A percentile compares a stretch with the other conserved stretches of the same genome.
Evolutionary conservation across 768 basidiomycete genomes (phyloP).

Genomic region (Tremella yokohamensis): DNA sequence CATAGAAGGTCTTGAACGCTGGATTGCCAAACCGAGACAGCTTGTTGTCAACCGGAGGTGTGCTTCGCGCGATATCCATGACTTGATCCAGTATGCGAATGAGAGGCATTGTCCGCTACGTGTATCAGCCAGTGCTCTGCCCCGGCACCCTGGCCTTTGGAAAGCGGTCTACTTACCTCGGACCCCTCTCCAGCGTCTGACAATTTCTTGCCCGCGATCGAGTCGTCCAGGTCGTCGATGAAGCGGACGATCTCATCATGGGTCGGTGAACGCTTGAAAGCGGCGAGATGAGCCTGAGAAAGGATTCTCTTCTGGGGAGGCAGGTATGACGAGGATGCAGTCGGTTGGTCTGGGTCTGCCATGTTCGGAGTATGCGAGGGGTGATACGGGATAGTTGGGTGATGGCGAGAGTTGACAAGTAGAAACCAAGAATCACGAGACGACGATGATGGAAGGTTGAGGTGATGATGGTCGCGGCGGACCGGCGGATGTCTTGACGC

Average conservation of each 20-base stretch:
- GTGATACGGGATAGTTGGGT: too few relatives aligned
- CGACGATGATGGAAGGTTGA: too few relatives aligned
- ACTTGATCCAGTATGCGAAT: slow-evolving; percentile 65
- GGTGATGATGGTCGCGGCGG: too few relatives aligned
- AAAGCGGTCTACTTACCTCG: slow-evolving; percentile 56
- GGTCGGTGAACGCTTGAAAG: slow-evolving; percentile 73
- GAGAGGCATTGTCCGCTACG: slow-evolving; percentile 64
- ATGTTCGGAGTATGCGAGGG: too few relatives aligned
- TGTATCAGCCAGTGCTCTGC: slow-evolving; percentile 1
- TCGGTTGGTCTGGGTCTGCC: too few relatives aligned
- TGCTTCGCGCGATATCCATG: slow-evolving; percentile 63
- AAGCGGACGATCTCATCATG: slow-evolving; percentile 66
- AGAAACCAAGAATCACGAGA: too few relatives aligned
- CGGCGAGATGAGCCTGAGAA: slow-evolving; percentile 68
- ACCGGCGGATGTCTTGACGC: too few relatives aligned
- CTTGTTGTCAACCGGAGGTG: slow-evolving; percentile 81
- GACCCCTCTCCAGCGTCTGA: slow-evolving; percentile 61
- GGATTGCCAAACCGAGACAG: slow-evolving; percentile 96
- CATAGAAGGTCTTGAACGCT: slow-evolving; percentile 88
- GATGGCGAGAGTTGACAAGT: too few relatives aligned
- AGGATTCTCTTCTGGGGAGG: slow-evolving; percentile 60
- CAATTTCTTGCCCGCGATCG: slow-evolving; percentile 72
- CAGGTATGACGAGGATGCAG: neutral
- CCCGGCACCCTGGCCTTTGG: slow-evolving; percentile 10
- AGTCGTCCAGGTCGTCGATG: slow-evolving; percentile 69